Base-by-base conservation (phyloP, 2,329 filamentous ascomycete genomes). In the Diaporthe destruens region DNA sequence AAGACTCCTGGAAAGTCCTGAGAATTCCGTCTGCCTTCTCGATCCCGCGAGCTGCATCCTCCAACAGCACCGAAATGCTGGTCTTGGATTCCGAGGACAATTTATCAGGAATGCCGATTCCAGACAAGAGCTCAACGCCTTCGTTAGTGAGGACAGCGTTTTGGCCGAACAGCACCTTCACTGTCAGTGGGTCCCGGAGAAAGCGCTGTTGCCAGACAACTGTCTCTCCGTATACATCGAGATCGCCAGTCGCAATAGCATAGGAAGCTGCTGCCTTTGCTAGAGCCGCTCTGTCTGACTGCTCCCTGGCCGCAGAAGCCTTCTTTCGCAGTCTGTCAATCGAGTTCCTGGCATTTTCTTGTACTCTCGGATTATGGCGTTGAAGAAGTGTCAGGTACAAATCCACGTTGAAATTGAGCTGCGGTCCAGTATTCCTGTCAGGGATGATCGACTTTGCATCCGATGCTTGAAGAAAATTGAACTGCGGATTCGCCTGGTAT, bases 131-230 rank as follows among this genome's bases (percentile, higher is more conserved):
- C 55, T 69, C 63, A 51, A 72, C 11, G 6, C 47, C 65, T 32
- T 72, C 71, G 3, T 49, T 34, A 2, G 54, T 51, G n/a, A 25
- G 55, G 2, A 69, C 55, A 12, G 14, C 47, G 1, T 54, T n/a
- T 8, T n/a, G 9, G 25, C 55, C 55, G 5, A 72, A 53, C 6
- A 72, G 25, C 12, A 6, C 20, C 36, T 39, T 51, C 4, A 36
- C 23, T 25, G 65, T 32, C 55, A 69, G n/a, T 7, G 71, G 36
- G 12, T 72, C 71, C 8, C 47, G 65, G n/a, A 72, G 56, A 23
- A 72, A 72, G 14, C 71, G 71, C 71, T 72, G 55, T 36, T 72
- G 71, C 71, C 71, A 72, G 14, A 49, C n/a, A 14, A 69, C 5
- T 12, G 47, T 72, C 23, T 72, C 65, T 25, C 55, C 29, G n/a